Base-by-base conservation (phyloP, 306 rosid genomes). In the Prunus mongolica region DNA sequence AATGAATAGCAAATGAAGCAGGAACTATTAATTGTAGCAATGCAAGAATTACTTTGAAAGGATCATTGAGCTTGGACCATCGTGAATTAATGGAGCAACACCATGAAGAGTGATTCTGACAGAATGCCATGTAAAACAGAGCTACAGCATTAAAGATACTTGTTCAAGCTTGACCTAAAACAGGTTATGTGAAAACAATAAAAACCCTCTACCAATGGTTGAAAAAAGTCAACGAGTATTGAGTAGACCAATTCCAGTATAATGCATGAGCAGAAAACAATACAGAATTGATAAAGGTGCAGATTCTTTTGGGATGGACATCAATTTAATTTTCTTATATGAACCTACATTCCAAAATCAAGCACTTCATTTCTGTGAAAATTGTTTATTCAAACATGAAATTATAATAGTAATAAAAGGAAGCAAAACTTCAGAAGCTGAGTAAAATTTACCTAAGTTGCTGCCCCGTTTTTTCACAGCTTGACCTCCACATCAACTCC, bases 401-500 rank as follows among this genome's bases (percentile, higher is more conserved):
- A 57, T 20, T 7, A 69, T n/a, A 12, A 46, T 2, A 49, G 19
- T 24, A 60, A 11, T 77, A 46, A 47, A 60, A 65, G 34, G 25
- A 27, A 73, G 49, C 66, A 30, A 28, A 52, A 64, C 52, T 63
- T 51, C 47, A 49, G 49, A 67, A 58, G 45, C 25, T 28, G 32
- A 72, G 1, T 27, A 68, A 45, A 78, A 49, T 57, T 72, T 83
- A 84, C 88, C 88, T 69, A 44, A 24, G 75, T 61, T 55, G 76
- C 45, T 61, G 55, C 30, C 24, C 16, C 67, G 56, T 61, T 73
- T 77, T 80, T 69, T 86, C 85, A 95, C 65, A 95, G 96, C 87
- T 95, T 95, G 84, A 95, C 99, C 87, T 95, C 99, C 56, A 95
- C 97, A 75, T 95, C 99, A 38, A 95, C 99, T 75, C 97, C 99